Conservation (phyloP, 2,329 filamentous ascomycete genomes). For the Graphiopsis chlorocephala region DNA sequence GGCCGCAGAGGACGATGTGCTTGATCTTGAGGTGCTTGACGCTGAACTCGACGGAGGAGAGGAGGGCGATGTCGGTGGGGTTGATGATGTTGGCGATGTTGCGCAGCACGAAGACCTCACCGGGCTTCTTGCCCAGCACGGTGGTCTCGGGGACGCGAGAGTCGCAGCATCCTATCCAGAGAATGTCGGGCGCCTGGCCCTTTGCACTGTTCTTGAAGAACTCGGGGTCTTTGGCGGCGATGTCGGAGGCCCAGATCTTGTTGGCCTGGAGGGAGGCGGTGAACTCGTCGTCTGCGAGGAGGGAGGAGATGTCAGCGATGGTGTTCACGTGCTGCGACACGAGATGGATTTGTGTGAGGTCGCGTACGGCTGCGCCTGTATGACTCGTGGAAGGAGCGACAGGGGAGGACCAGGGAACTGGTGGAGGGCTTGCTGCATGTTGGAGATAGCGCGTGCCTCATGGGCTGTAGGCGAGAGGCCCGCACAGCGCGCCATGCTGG, state of each 20-base stretch:
- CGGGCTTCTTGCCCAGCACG: conserved; percentile 72
- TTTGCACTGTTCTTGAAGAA: conserved; percentile 67
- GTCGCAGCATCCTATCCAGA: conserved; percentile 88
- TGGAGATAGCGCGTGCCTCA: background rate
- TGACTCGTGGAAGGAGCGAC: conserved; percentile 15
- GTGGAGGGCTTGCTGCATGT: conserved; percentile 7
- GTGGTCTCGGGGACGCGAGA: conserved; percentile 81
- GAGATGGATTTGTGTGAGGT: background rate
- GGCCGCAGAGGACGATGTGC: conserved; percentile 61
- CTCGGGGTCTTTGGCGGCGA: conserved; percentile 62
- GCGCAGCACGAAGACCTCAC: conserved; percentile 84
- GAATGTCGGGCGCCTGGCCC: conserved; percentile 64
- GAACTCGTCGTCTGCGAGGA: conserved; percentile 26
- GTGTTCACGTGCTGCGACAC: background rate
- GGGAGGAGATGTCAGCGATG: conserved; percentile 1
- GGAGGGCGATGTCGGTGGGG: conserved; percentile 70
- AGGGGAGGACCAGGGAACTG: conserved; percentile 4
- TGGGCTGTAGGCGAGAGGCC: background rate
- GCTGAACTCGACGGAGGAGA: conserved; percentile 75
- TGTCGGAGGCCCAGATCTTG: conserved; percentile 66
- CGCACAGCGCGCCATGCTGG: conserved; percentile 9
- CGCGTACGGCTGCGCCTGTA: conserved; percentile 8
- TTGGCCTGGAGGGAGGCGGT: conserved; percentile 62
- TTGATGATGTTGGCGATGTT: conserved; percentile 86
- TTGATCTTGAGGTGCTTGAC: conserved; percentile 68